Evolutionary conservation across 768 basidiomycete genomes (phyloP).

Genomic region (Boletus bicolor): DNA sequence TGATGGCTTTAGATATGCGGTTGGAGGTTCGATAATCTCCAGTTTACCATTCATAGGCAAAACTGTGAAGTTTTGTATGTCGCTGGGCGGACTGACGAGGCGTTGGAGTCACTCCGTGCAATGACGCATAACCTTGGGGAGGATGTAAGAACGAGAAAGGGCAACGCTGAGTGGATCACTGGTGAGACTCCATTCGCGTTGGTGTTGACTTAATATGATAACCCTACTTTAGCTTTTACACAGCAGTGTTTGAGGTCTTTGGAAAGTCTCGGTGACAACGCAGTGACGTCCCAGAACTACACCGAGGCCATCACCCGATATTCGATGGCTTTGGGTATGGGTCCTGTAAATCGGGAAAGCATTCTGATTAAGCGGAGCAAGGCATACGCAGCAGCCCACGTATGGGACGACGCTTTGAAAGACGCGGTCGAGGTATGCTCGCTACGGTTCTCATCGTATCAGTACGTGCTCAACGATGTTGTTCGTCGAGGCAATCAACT

Average conservation of each 20-base stretch:
- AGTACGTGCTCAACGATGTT: background rate
- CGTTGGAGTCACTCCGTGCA: background rate
- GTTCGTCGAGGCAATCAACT: background rate
- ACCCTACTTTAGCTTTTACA: background rate
- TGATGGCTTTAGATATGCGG: constrained; percentile 8
- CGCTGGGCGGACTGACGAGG: background rate
- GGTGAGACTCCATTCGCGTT: background rate
- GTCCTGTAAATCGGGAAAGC: background rate
- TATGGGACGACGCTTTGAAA: background rate
- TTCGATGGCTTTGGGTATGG: background rate
- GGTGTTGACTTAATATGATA: background rate
- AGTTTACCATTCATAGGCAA: background rate
- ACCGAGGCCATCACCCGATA: constrained; percentile 1
- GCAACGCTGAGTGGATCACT: constrained; percentile 1
- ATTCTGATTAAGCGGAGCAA: constrained; percentile 3
- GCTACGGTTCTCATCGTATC: background rate
- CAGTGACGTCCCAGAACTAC: background rate
- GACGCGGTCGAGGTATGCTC: constrained; percentile 4
- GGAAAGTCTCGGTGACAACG: constrained; percentile 2
- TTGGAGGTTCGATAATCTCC: constrained; percentile 10
- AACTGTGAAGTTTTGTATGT: constrained; percentile 3
- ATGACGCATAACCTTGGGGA: background rate
- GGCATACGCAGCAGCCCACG: background rate
- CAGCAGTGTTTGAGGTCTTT: background rate
- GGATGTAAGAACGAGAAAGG: background rate